Base-by-base conservation (phyloP, 2,329 filamentous ascomycete genomes). In the Geosmithia flava region DNA sequence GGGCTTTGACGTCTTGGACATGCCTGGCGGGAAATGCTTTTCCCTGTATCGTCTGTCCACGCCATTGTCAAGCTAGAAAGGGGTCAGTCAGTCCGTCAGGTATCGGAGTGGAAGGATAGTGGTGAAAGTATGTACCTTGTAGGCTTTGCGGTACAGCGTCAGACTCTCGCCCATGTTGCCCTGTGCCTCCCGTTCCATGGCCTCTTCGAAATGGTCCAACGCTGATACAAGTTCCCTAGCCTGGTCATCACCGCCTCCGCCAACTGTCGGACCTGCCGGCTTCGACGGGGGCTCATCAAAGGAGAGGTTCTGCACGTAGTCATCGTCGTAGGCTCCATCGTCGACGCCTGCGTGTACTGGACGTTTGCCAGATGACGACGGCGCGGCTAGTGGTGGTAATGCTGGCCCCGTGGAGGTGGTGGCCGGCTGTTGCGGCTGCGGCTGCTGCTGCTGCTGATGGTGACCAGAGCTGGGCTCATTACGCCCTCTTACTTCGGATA, bases 151-250 rank as follows among this genome's bases (percentile, higher is more conserved):
- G 64, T 98, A 98, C 46, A 94, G 75, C 54, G 78, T 80, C 48
- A 98, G 63, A 60, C 91, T 97, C 53, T 97, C 91, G 5, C 90
- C 89, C 46, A 97, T 72, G 53, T 80, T 93, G 1, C 93, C 93
- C 56, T 85, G 79, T 0, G 75, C 78, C 66, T 98, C 93, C 63
- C 83, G 89, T 65, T 94, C 85, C 49, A 95, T 90, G 3, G 91
- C 93, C 60, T 79, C 80, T 62, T 97, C 93, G 58, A 93, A 97
- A 63, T 95, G 87, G 56, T 97, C 93, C 16, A 98, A 67, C 1
- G 93, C 93, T 11, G 90, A 86, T 20, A 72, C 70, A 4, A 85
- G 85, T 55, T 84, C 65, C 49, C 55, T 62, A 11, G 63, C 57
- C 27, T 55, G 42, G 15, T 50, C 47, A 43, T 47, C 48, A 47